Evolutionary conservation across 1,284 basidiomycete species (phyloP).

Genomic region (Leccinum solheimii): DNA sequence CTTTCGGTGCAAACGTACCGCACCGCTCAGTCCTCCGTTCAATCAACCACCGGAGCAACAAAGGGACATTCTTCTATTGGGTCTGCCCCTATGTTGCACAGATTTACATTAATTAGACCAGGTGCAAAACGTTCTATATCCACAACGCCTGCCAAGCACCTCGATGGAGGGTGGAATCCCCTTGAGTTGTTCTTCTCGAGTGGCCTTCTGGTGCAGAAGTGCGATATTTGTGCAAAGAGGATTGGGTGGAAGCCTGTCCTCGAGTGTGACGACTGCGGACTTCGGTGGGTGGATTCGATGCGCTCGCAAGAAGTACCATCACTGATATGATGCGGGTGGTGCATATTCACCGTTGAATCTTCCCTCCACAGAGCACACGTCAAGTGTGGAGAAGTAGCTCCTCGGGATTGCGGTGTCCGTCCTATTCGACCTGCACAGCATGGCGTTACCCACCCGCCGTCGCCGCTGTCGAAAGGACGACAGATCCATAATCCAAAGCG

Average conservation of each 20-base stretch:
- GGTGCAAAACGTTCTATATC: slow-evolving; percentile 52
- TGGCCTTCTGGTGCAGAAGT: slow-evolving; percentile 68
- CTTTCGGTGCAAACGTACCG: slow-evolving; percentile 68
- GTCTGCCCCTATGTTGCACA: slow-evolving; percentile 63
- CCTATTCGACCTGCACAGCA: slow-evolving; percentile 38
- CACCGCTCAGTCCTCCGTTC: slow-evolving; percentile 56
- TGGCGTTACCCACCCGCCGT: slow-evolving; percentile 24
- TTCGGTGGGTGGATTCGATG: slow-evolving; percentile 22
- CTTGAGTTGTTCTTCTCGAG: slow-evolving; percentile 76
- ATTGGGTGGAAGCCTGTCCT: slow-evolving; percentile 83
- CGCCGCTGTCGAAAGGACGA: slow-evolving; percentile 32
- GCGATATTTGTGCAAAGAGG: slow-evolving; percentile 79
- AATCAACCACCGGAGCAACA: slow-evolving; percentile 64
- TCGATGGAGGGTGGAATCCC: slow-evolving; percentile 62
- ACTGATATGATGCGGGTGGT: slow-evolving; percentile 17
- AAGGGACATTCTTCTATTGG: slow-evolving; percentile 70
- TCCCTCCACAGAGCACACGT: slow-evolving; percentile 62
- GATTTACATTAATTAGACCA: slow-evolving; percentile 84
- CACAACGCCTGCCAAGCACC: slow-evolving; percentile 33
- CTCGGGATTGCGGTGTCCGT: slow-evolving; percentile 69
- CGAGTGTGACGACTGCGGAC: slow-evolving; percentile 82
- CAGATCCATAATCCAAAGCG: slow-evolving; percentile 31
- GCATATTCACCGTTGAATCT: slow-evolving; percentile 10
- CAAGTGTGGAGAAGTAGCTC: slow-evolving; percentile 81
- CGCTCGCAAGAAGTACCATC: slow-evolving; percentile 16